phyloP scores from a whole-genome alignment of 805 yeast genomes.

The Lachancea cidri region DNA sequence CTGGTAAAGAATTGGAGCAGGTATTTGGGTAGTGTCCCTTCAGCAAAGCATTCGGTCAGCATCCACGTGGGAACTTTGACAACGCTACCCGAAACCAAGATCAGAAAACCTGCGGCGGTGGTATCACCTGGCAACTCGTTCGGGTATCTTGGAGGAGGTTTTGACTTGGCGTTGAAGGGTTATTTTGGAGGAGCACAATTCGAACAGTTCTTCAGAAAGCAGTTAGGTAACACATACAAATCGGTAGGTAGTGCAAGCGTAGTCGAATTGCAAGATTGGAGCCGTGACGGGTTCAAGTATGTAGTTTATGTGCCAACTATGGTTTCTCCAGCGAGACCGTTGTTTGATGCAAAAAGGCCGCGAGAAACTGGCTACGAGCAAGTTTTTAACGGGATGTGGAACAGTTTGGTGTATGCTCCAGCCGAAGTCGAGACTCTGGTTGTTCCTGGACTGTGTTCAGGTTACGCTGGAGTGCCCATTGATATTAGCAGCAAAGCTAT shows the following conservation, averaged over 20 bases:
- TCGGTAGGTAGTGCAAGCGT: constrained; percentile 25
- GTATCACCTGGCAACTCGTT: constrained; percentile 50
- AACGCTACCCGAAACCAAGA: background rate
- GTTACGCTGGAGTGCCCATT: constrained; percentile 31
- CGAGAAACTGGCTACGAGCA: constrained; percentile 22
- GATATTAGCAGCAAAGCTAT: constrained; percentile 25
- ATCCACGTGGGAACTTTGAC: constrained; percentile 1
- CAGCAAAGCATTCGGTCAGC: background rate
- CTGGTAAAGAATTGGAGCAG: constrained; percentile 7
- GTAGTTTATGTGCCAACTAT: constrained; percentile 32
- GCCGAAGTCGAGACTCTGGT: constrained; percentile 20
- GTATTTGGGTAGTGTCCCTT: background rate
- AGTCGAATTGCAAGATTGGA: constrained; percentile 16
- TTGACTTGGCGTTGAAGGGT: constrained; percentile 35
- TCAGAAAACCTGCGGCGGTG: constrained; percentile 24
- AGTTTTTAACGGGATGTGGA: constrained; percentile 30
- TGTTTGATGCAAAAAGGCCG: constrained; percentile 14
- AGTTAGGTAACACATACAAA: constrained; percentile 20
- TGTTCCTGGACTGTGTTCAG: constrained; percentile 31
- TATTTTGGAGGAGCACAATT: constrained; percentile 26
- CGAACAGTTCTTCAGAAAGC: constrained; percentile 26
- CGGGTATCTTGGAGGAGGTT: constrained; percentile 49
- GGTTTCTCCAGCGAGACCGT: constrained; percentile 23
- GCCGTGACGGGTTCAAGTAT: constrained; percentile 15
- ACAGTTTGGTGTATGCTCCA: constrained; percentile 19